Base-by-base conservation (phyloP, 345 rosid genomes). In the Boechera stricta region DNA sequence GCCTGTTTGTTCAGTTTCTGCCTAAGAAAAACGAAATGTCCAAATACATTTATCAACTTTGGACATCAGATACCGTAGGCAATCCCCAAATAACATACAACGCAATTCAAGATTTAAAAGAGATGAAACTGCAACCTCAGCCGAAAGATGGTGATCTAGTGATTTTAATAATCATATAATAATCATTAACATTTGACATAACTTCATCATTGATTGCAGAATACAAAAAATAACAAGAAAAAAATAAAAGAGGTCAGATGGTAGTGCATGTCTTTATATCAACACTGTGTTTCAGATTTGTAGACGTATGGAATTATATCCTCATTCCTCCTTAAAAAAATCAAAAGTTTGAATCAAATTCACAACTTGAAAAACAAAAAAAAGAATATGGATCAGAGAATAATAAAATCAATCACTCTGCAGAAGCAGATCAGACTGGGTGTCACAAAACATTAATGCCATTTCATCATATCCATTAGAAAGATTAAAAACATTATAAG, bases 61-160 rank as follows among this genome's bases (percentile, higher is more conserved):
- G 87, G 87, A 87, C 90, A 89, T 85, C 75, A 90, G 96, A 92
- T 92, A 89, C 94, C 94, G 73, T 26, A 82, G 92, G 92, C 92
- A 82, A 44, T 12, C 16, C 1, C n/a, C 0, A 5, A 44, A 44
- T 15, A 44, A 15, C 24, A 63, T 3, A 6, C 95, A 93, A 90
- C 95, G 91, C 0, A 13, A 10, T 3, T 29, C 2, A 21, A 0
- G 0, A 54, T 2, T 5, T 1, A 2, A 2, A 3, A 8, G 0
- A 13, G 1, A 10, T 18, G 8, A 26, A 44, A 3, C 12, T 32
- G 88, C 94, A 90, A 86, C 73, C 98, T 89, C 96, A 89, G 90
- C 74, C 89, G 90, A 90, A 92, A 90, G 96, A 89, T 90, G 96
- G 96, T 89, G 94, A 92, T 82, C 77, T 58, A n/a, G 44, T 74